Evolutionary conservation across 2,329 filamentous ascomycete genomes (phyloP).

Genomic region (Annulohypoxylon truncatum): DNA sequence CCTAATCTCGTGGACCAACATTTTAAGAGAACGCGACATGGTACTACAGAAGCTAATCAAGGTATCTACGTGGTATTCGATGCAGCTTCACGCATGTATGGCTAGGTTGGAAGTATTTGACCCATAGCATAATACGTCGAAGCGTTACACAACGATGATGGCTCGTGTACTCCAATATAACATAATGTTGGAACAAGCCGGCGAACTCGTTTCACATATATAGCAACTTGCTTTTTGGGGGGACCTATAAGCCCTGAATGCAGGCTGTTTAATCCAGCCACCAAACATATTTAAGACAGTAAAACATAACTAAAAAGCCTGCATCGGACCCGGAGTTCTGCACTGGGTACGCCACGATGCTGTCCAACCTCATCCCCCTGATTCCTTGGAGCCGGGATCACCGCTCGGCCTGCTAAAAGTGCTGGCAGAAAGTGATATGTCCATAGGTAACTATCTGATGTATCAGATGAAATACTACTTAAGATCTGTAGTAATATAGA

Average conservation of each 20-base stretch:
- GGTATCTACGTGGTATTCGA: not conserved
- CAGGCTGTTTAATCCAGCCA: not conserved
- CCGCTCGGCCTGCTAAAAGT: not conserved
- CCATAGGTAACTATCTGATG: too few relatives aligned
- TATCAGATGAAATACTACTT: too few relatives aligned
- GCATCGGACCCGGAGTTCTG: not conserved
- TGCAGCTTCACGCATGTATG: not conserved
- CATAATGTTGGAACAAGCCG: not conserved
- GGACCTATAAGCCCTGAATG: not conserved
- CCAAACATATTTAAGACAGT: not conserved
- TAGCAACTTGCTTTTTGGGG: not conserved
- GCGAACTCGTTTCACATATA: slow-evolving; percentile 13
- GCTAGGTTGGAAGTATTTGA: too few relatives aligned
- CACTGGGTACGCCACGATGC: not conserved
- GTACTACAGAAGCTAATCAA: not conserved
- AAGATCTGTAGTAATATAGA: too few relatives aligned
- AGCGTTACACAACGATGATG: slow-evolving; percentile 1
- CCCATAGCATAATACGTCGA: too few relatives aligned
- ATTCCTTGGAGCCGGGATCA: not conserved
- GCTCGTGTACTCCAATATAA: not conserved
- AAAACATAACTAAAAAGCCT: not conserved
- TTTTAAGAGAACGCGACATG: not conserved
- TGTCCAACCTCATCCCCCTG: not conserved
- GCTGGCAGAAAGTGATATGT: not conserved
- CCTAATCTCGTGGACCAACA: not conserved